phyloP scores from a whole-genome alignment of 1,139 yeast genomes.

The Blastobotrys raffinosifermentans region DNA sequence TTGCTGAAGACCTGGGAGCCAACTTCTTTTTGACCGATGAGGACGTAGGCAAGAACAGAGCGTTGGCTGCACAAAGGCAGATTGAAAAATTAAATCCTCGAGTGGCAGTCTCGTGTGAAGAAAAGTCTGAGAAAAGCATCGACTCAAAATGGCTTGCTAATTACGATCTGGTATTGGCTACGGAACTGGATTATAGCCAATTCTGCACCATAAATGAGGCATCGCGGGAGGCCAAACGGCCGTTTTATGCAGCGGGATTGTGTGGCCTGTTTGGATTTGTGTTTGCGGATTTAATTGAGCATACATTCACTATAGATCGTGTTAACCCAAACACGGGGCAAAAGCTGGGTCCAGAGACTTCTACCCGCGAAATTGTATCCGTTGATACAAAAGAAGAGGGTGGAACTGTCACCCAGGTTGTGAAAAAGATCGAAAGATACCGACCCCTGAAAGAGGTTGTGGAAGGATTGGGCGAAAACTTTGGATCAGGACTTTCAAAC shows the following conservation, averaged over 20 bases:
- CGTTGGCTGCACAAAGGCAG: slow-evolving; percentile 48
- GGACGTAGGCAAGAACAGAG: slow-evolving; percentile 39
- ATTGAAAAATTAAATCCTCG: slow-evolving; percentile 74
- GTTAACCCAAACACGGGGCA: slow-evolving; percentile 43
- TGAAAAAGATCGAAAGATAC: slow-evolving; percentile 53
- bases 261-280: slow-evolving; percentile 83
- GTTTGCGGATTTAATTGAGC: slow-evolving; percentile 69
- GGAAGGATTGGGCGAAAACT: slow-evolving; percentile 24
- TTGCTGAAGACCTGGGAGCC: slow-evolving; percentile 61
- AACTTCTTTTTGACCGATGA: slow-evolving; percentile 66
- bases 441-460: slow-evolving; percentile 38
- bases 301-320: slow-evolving; percentile 49
- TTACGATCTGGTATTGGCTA: slow-evolving; percentile 70
- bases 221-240: slow-evolving; percentile 51
- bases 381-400: slow-evolving; percentile 42
- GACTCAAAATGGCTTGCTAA: slow-evolving; percentile 42
- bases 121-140: slow-evolving; percentile 34
- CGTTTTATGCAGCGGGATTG: slow-evolving; percentile 62
- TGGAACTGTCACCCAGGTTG: slow-evolving; percentile 41
- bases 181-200: slow-evolving; percentile 50
- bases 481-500: slow-evolving; percentile 36
- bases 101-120: slow-evolving; percentile 48
- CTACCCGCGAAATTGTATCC: slow-evolving; percentile 46
- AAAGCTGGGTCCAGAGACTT: slow-evolving; percentile 44
- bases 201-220: slow-evolving; percentile 39